Base-by-base conservation (phyloP, 2,329 filamentous ascomycete genomes). In the Sporothrix inflata region DNA sequence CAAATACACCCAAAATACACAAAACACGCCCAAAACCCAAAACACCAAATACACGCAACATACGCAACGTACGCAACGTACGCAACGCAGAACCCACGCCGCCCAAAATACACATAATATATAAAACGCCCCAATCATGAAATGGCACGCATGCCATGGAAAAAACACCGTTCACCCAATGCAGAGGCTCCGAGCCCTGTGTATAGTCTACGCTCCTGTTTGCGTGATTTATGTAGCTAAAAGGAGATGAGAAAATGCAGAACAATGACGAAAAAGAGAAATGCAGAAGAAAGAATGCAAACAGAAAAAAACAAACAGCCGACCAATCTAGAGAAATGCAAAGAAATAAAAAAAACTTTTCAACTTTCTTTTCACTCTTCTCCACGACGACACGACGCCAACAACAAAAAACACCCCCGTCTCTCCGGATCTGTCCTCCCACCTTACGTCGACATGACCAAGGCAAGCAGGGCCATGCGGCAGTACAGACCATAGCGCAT, bases 401-500 rank as follows among this genome's bases (percentile, higher is more conserved):
- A 40, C 6, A 30, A 53, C 65, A 70, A 8, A 70, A 7, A 63
- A 12, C n/a, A 42, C n/a, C 45, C 53, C 19, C 21, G 57, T 38
- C 27, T 38, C 14, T 47, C 21, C 34, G 16, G 19, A 30, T 63
- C 63, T 68, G 68, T 71, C 69, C 61, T 71, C 72, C 8, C n/a
- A 4, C 42, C 67, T 51, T 57, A 82, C 72, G 76, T 77, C 30
- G 84, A 90, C 92, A 99, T 92, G 82, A 98, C 93, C 82, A 98
- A 86, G 76, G 96, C 96, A 81, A 99, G 87, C 84, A 99, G 84
- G 77, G 96, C 96, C 96, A 99, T 99, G 81, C 96, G 92, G 83
- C 93, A 97, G 87, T 98, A 98, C 78, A 99, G 89, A 78, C 96
- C 96, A 84, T 98, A 98, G 84, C 92, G 90, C 95, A 98, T 98